Conservation (phyloP, 2,329 filamentous ascomycete genomes). For the Aspergillus fijiensis region DNA sequence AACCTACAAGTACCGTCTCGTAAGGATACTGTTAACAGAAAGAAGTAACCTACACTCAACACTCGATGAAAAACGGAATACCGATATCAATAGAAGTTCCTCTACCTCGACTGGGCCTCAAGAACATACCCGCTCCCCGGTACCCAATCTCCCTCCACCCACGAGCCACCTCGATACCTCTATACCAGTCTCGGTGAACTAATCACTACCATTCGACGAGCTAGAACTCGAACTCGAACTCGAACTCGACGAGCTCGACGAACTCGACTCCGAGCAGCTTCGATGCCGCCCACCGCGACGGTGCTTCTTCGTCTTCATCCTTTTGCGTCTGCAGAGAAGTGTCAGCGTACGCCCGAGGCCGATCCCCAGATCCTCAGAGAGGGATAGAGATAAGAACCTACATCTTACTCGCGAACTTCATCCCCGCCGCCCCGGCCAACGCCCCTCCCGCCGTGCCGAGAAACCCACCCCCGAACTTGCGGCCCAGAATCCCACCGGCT, state of each 20-base stretch:
- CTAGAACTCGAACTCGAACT: slow-evolving; percentile 23
- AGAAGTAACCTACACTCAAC: too few species aligned
- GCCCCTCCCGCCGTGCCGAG: slow-evolving; percentile 36
- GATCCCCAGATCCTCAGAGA: too few species aligned
- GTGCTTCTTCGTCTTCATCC: slow-evolving; percentile 25
- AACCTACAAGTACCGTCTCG: too few species aligned
- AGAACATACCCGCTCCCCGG: too few species aligned
- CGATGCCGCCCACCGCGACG: slow-evolving; percentile 14
- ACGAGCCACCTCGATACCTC: too few species aligned
- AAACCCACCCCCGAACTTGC: slow-evolving; percentile 36
- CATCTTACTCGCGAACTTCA: slow-evolving; percentile 32
- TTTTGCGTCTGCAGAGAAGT: slow-evolving; percentile 23
- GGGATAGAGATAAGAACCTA: slow-evolving; percentile 7
- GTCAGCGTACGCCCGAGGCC: slow-evolving; percentile 5
- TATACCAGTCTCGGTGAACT: too few species aligned
- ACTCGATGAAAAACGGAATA: too few species aligned
- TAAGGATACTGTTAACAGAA: too few species aligned
- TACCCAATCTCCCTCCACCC: too few species aligned
- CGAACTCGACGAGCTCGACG: slow-evolving; percentile 22
- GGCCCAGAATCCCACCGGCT: slow-evolving; percentile 37
- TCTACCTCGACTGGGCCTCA: too few species aligned
- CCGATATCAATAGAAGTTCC: too few species aligned
- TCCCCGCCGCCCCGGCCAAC: slow-evolving; percentile 34
- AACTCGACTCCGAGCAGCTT: slow-evolving; percentile 16
- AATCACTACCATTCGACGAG: slow-evolving; percentile 8